These are phyloP conservation scores for Porpolomopsis calyptriformis DNA, from an alignment of 768 basidiomycete species.

Conservation along the genomic window DNA sequence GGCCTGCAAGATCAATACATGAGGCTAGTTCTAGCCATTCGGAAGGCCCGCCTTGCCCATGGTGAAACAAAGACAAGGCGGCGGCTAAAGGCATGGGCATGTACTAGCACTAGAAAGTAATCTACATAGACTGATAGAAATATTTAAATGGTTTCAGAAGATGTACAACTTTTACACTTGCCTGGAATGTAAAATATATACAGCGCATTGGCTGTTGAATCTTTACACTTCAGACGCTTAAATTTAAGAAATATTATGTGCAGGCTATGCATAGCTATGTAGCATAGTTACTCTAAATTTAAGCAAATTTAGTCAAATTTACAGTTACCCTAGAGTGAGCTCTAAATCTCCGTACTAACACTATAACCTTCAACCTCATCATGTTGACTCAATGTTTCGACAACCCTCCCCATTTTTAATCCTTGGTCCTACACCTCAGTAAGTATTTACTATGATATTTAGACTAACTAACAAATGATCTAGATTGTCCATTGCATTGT, in stretches of 20 bases:
- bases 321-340: background rate
- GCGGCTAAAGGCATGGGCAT: background rate
- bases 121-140: background rate
- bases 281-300: background rate
- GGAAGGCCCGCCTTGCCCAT: background rate
- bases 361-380: background rate
- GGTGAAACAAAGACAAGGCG: conserved; percentile 6
- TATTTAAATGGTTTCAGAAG: too few relatives aligned
- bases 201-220: background rate
- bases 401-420: too few relatives aligned
- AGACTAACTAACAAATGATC: too few relatives aligned
- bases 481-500: too few relatives aligned
- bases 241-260: background rate
- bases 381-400: too few relatives aligned
- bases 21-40: conserved; percentile 6
- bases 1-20: conserved; percentile 6
- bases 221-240: too few relatives aligned
- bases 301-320: background rate
- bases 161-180: too few relatives aligned
- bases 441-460: too few relatives aligned
- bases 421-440: too few relatives aligned
- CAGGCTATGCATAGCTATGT: background rate
- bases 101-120: background rate
- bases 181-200: background rate
- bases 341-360: background rate